A percentile compares a stretch with the other conserved stretches of the same genome.
Conservation (phyloP, 495 filamentous ascomycete species). For the Lasiosphaeria miniovina region DNA sequence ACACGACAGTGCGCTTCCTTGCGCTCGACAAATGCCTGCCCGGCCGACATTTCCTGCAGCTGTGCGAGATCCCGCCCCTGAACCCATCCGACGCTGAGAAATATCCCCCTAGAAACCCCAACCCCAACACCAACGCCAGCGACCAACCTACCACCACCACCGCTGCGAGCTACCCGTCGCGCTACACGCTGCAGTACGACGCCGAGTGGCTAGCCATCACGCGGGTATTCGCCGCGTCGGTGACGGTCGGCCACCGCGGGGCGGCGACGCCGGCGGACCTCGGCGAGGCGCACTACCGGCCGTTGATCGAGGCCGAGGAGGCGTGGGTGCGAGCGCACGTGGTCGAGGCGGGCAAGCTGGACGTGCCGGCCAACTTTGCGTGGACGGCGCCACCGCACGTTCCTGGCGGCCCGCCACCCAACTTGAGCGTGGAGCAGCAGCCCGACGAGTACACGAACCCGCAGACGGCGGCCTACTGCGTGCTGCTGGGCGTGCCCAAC, state of each 20-base stretch:
- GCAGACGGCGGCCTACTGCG: conserved; percentile 76
- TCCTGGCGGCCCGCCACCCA: conserved; percentile 27
- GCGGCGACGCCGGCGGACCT: conserved; percentile 48
- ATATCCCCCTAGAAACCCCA: background rate
- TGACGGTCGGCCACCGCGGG: conserved; percentile 56
- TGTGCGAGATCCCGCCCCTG: conserved; percentile 57
- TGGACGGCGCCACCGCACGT: conserved; percentile 71
- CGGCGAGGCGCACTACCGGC: conserved; percentile 62
- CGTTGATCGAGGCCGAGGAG: conserved; percentile 60
- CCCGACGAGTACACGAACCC: conserved; percentile 78
- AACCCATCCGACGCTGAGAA: conserved; percentile 24
- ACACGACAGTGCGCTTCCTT: conserved; percentile 77
- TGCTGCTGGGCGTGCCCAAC: conserved; percentile 72
- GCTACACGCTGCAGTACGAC: conserved; percentile 68
- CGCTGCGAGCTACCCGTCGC: conserved; percentile 14
- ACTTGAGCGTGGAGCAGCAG: conserved; percentile 30
- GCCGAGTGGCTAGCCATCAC: conserved; percentile 93
- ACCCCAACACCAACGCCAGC: background rate
- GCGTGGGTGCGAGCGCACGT: conserved; percentile 77
- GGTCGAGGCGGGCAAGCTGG: conserved; percentile 53
- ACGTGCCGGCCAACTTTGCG: conserved; percentile 72
- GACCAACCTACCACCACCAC: background rate
- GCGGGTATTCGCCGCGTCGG: conserved; percentile 65
- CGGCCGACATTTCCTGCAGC: conserved; percentile 74
- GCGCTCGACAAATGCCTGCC: conserved; percentile 87